Evolutionary conservation across 768 basidiomycete genomes (phyloP).

Genomic region (Cubamyces lactineus): DNA sequence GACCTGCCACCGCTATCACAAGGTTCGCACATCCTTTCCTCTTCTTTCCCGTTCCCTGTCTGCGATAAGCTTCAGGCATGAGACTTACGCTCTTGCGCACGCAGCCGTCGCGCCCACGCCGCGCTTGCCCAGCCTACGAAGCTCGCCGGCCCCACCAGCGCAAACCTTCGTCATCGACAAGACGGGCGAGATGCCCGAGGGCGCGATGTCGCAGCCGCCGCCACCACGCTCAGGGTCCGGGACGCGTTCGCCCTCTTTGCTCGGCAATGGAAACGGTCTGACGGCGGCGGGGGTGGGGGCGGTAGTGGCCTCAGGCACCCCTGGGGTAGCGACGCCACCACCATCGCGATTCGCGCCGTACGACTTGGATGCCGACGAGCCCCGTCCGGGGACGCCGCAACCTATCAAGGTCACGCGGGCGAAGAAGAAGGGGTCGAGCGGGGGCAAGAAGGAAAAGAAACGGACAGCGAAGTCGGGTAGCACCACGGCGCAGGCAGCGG

Average conservation of each 20-base stretch:
- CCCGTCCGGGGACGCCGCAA: conserved; percentile 61
- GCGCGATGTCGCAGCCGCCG: conserved; percentile 35
- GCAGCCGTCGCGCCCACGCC: conserved; percentile 22
- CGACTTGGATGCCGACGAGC: conserved; percentile 52
- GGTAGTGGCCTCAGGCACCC: conserved; percentile 32
- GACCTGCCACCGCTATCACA: conserved; percentile 55
- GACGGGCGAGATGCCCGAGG: conserved; percentile 85
- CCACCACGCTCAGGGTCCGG: conserved; percentile 17
- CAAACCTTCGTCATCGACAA: conserved; percentile 68
- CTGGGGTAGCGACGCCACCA: conserved; percentile 40
- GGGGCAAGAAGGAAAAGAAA: conserved; percentile 63
- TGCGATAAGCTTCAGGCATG: conserved; percentile 5
- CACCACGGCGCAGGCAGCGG: conserved; percentile 2
- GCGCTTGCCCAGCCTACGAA: conserved; percentile 30
- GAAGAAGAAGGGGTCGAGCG: conserved; percentile 64
- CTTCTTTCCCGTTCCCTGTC: neutral
- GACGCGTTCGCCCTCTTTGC: conserved; percentile 19
- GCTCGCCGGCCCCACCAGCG: conserved; percentile 34
- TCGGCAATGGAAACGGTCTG: conserved; percentile 17
- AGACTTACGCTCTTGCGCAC: conserved; percentile 1
- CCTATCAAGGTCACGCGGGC: conserved; percentile 75
- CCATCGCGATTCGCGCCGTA: conserved; percentile 54
- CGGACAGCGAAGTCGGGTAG: conserved; percentile 44
- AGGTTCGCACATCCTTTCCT: conserved; percentile 28
- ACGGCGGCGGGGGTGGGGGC: conserved; percentile 25